Conservation (phyloP, 1,284 basidiomycete genomes). For the Heimioporus retisporus region DNA sequence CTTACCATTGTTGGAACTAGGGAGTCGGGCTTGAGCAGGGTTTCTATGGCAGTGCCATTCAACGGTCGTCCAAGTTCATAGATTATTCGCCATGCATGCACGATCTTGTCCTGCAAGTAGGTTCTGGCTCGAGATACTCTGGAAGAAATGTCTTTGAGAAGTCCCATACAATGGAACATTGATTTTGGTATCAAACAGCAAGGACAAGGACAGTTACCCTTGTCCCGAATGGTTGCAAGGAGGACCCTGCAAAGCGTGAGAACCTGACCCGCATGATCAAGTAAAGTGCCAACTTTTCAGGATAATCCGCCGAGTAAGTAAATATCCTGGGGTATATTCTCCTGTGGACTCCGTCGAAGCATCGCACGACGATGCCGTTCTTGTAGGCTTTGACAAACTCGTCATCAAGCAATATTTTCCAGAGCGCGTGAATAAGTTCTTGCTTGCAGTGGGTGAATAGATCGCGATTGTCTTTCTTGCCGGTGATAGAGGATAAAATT, state of each 20-base stretch:
- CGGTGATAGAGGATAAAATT: no score
- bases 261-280: no score
- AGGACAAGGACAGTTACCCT: no score
- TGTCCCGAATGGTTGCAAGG: no score
- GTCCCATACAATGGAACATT: no score
- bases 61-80: constrained; percentile 1
- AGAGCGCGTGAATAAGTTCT: background rate
- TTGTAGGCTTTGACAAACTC: background rate
- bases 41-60: background rate
- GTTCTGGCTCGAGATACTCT: no score
- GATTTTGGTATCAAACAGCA: no score
- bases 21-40: background rate
- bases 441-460: no score
- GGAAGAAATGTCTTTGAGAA: no score
- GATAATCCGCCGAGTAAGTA: constrained; percentile 43
- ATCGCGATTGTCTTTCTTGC: no score
- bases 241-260: no score
- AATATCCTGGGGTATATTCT: constrained; percentile 33
- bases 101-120: background rate
- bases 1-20: constrained; percentile 8
- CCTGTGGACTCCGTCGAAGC: constrained; percentile 10
- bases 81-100: background rate
- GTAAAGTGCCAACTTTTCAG: constrained; percentile 40
- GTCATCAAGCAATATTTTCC: background rate
- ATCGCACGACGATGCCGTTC: background rate